Evolutionary conservation across 345 rosid genomes (phyloP), one percentile per base, ranked within the genome.

Genomic region (Moricandia arvensis): DNA sequence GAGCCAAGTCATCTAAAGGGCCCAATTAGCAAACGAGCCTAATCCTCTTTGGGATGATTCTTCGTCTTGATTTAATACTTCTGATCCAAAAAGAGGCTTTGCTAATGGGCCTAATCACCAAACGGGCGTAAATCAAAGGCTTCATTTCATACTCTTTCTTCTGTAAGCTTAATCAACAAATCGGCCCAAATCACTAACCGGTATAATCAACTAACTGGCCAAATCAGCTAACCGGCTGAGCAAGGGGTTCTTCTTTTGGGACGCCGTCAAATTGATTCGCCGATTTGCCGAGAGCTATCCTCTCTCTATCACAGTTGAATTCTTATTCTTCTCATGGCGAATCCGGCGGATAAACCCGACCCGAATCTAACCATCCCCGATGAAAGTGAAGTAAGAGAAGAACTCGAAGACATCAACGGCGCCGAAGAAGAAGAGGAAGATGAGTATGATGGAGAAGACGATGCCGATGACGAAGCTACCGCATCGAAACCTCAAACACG

Each of bases 401-500:
- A 77, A n/a, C 1, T 65, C 8, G 38, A 8, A 47, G 69, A 61
- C 4, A 63, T 55, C 8, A 63, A 70, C 75, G 77, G 57, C 17
- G 78, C 45, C 9, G 80, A 72, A 37, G 79, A 79, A 37, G 59
- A 53, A 51, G 83, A 69, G 2, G 81, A 76, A 0, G 82, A 68
- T 0, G 78, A 72, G 27, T 82, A 86, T 0, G 88, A 79, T 6
- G 86, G 71, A 1, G 91, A 83, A 4, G 80, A 71, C 0, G 80
- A 71, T 0, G 24, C 2, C 24, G 86, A 84, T 0, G 82, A 33
- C 2, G 86, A 73, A 10, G 54, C 68, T 26, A 26, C 68, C 6
- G 24, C 70, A 26, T 61, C 69, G 72, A 31, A 66, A 71, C 41
- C 76, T 64, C 58, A 67, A 65, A 12, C 67, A 35, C 70, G 85